Percentiles rank a stretch among this genome's conserved stretches.
These are phyloP conservation scores for Gynochthodes officinalis DNA, from an alignment of 257 asterid species.

Conservation along the genomic window DNA sequence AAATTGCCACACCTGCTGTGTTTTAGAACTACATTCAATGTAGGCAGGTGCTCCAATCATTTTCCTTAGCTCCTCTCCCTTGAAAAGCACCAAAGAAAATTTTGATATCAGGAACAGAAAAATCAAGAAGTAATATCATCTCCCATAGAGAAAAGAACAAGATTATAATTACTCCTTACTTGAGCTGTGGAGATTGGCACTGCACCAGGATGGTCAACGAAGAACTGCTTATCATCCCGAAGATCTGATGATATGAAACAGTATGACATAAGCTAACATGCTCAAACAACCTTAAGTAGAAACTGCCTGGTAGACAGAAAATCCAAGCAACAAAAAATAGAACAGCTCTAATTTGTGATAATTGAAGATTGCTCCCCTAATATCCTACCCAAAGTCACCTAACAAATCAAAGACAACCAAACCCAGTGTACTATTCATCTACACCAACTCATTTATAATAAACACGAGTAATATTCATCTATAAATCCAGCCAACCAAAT, in stretches of 20 bases:
- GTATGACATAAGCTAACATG: not conserved
- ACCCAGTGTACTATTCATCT: too few species aligned
- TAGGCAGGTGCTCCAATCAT: constrained; percentile 40
- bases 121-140: not conserved
- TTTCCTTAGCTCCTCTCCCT: constrained; percentile 49
- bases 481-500: not conserved
- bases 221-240: constrained; percentile 91
- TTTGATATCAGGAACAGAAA: not conserved
- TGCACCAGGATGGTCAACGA: constrained; percentile 89
- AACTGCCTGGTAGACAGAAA: not conserved
- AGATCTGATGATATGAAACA: constrained; percentile 51
- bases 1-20: constrained; percentile 38
- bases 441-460: too few species aligned
- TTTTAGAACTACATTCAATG: constrained; percentile 47
- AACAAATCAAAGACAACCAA: not conserved
- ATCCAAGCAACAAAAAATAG: not conserved
- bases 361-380: not conserved
- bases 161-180: constrained; percentile 32
- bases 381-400: not conserved
- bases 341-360: not conserved
- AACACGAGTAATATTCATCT: not conserved
- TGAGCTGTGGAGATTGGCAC: constrained; percentile 83
- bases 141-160: not conserved
- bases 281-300: not conserved
- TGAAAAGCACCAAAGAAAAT: not conserved